phyloP scores from a whole-genome alignment of 2,329 filamentous ascomycete genomes.

The Fusarium veterinarium region DNA sequence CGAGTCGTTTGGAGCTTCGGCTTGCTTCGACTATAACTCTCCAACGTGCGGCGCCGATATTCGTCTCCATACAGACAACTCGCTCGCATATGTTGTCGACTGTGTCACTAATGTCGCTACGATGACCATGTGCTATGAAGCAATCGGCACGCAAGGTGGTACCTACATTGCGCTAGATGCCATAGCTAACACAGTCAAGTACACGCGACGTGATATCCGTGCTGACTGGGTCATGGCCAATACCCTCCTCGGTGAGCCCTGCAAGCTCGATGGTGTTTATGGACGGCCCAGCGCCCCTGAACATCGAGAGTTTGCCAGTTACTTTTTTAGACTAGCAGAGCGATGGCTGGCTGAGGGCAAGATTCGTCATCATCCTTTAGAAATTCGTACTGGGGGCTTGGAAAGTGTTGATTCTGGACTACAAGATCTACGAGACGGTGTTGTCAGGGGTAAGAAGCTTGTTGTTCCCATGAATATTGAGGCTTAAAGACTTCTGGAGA shows the following conservation, averaged over 20 bases:
- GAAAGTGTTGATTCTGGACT: not conserved
- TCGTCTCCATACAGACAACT: not conserved
- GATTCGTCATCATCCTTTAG: not conserved
- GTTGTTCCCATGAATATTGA: not conserved
- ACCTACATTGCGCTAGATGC: not conserved
- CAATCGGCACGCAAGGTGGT: not conserved
- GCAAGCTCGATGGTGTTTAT: not conserved
- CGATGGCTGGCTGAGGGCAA: not conserved
- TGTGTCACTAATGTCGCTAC: not conserved
- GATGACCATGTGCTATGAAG: not conserved
- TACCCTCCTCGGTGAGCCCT: not conserved
- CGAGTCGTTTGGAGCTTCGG: not conserved
- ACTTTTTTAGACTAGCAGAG: not conserved
- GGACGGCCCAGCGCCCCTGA: not conserved
- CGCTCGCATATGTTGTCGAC: not conserved
- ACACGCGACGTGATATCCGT: not conserved
- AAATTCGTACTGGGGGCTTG: not conserved
- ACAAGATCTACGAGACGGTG: not conserved
- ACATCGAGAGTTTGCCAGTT: not conserved
- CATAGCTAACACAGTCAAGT: not conserved
- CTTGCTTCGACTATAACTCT: not conserved
- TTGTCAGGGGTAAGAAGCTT: not conserved
- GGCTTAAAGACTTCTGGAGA: not conserved
- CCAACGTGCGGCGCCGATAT: not conserved
- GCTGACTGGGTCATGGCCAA: not conserved